Evolutionary conservation across 441 rosid species (phyloP), one percentile per base, ranked within the genome.

Genomic region (Jatropha podagrica): DNA sequence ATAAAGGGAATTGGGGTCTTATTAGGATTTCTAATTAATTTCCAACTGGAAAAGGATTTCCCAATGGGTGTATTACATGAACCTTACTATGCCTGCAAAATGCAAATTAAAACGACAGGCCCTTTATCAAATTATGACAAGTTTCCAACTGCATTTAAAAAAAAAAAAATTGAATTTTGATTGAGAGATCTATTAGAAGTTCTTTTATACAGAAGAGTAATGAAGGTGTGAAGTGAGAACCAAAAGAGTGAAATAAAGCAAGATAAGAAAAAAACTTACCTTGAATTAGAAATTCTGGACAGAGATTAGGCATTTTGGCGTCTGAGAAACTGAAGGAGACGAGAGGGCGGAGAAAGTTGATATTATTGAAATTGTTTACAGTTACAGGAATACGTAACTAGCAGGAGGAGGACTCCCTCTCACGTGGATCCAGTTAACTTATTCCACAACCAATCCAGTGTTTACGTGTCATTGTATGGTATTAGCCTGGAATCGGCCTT

Each of bases 71-170:
- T 17, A 10, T 54, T 63, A 18, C 48, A 69, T 54, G 69, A 69
- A 20, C 65, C 6, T n/a, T 15, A 48, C 48, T 48, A 49, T 27
- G 64, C 75, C 83, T 80, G 83, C 78, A 69, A 58, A 73, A 76
- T 68, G 5, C 8, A 65, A 18, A 18, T 15, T 15, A 0, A 15
- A 54, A 54, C 18, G 6, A 54, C 60, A 46, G 12, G 44, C 66
- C 27, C 61, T 4, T 15, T 41, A 32, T 71, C 65, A 77, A 59
- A 79, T 23, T 27, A 18, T 26, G 62, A 60, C 40, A 41, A 56
- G 3, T 26, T 27, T 38, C 40, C 59, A 32, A 48, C 20, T 54
- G 10, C 66, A 67, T 62, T 63, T 18, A 17, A 7, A 58, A 58
- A 7, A 56, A 56, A 56, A 20, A 56, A 8, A 42, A 1, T 18